These are phyloP conservation scores for Eimeria tenella DNA, from an alignment of 169 alveolate species.

Conservation along the genomic window DNA sequence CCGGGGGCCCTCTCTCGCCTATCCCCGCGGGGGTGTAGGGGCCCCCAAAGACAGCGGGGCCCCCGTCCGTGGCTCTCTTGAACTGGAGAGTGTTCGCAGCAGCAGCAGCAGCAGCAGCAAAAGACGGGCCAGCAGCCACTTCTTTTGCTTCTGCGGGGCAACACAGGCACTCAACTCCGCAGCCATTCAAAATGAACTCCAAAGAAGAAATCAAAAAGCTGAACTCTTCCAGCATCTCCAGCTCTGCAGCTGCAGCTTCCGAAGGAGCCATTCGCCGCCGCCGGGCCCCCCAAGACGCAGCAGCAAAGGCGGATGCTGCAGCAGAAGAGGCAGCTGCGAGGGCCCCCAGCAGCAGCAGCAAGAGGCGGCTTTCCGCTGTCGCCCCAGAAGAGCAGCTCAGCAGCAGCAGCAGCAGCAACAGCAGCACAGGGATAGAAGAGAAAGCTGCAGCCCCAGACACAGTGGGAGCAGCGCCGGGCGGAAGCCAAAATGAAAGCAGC, in stretches of 20 bases:
- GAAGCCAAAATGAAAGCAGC: not conserved
- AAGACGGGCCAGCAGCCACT: not conserved
- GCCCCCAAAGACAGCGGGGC: too few species aligned
- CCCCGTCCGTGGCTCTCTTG: too few species aligned
- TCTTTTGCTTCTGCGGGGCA: not conserved
- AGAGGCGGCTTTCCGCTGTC: too few species aligned
- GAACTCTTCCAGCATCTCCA: not conserved
- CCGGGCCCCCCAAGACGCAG: not conserved
- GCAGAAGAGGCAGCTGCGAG: not conserved
- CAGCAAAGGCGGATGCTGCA: not conserved
- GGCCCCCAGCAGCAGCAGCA: too few species aligned
- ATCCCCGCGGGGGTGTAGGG: too few species aligned
- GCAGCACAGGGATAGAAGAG: not conserved
- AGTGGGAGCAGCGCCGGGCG: not conserved
- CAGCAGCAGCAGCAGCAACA: not conserved
- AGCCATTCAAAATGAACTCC: too few species aligned
- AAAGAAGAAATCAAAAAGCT: not conserved
- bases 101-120: not conserved
- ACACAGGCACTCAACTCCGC: too few species aligned
- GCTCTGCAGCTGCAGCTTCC: slow-evolving; percentile 16
- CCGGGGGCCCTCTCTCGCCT: too few species aligned
- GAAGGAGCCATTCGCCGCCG: slow-evolving; percentile 23
- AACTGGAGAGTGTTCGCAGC: not conserved
- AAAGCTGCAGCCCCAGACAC: not conserved
- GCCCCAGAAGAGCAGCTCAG: not conserved